A percentile compares a stretch with the other conserved stretches of the same genome.
Conservation (phyloP, 192 early-diverging fungal species). For the Pecoramyces ruminantium region DNA sequence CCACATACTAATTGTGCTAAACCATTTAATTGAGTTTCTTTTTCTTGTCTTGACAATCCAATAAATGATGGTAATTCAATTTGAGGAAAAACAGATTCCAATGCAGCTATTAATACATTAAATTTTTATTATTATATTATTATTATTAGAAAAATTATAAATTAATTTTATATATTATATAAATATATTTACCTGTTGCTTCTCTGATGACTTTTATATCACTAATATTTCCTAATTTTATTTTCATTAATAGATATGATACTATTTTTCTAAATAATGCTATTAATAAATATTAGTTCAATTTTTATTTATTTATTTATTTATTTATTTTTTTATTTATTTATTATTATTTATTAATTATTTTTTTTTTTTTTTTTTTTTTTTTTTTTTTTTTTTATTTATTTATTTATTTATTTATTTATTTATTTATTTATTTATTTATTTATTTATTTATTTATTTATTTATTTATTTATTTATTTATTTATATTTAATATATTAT, state of each 20-base stretch:
- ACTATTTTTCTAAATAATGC: constrained; percentile 38
- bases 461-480: too few relatives aligned
- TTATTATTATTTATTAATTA: too few relatives aligned
- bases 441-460: too few relatives aligned
- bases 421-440: too few relatives aligned
- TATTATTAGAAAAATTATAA: neutral
- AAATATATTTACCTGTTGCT: constrained; percentile 20
- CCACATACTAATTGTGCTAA: constrained; percentile 36
- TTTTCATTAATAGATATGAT: constrained; percentile 27
- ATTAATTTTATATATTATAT: neutral
- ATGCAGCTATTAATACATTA: constrained; percentile 15
- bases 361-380: too few relatives aligned
- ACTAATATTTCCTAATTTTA: constrained; percentile 29
- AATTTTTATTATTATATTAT: neutral
- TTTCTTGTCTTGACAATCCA: constrained; percentile 23
- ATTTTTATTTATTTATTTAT: too few relatives aligned
- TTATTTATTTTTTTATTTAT: too few relatives aligned
- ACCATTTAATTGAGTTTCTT: constrained; percentile 40
- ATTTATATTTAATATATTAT: too few relatives aligned
- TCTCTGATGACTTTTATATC: constrained; percentile 39
- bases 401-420: too few relatives aligned
- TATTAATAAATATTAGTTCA: constrained; percentile 5
- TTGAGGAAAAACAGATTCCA: constrained; percentile 46
- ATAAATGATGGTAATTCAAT: constrained; percentile 34
- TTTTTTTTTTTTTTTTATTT: too few relatives aligned